Conservation (phyloP, 176 grass and related monocot genomes). For the Rhynchospora tenuis region DNA sequence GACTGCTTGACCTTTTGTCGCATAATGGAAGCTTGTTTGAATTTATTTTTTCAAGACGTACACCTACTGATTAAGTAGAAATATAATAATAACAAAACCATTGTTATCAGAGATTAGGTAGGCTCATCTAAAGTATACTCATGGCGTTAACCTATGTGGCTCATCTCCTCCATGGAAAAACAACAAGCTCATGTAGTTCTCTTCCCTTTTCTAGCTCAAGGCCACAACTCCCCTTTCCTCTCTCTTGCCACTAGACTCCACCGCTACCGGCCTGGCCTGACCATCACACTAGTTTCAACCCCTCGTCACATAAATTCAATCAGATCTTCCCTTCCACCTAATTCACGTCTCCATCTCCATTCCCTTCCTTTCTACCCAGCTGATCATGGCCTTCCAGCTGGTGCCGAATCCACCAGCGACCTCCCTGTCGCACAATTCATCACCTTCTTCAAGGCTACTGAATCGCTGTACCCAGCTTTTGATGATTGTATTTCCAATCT, state of each 20-base stretch:
- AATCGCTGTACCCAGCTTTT: constrained; percentile 50
- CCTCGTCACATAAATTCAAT: not conserved
- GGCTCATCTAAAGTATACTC: too few relatives aligned
- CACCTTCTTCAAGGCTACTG: constrained; percentile 37
- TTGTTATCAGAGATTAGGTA: too few relatives aligned
- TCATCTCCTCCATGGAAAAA: not conserved
- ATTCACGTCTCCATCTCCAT: constrained; percentile 26
- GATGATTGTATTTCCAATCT: constrained; percentile 32
- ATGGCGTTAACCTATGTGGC: too few relatives aligned
- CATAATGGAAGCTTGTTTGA: too few relatives aligned
- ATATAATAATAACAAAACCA: too few relatives aligned
- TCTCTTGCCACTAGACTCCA: not conserved
- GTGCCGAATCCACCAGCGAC: constrained; percentile 29
- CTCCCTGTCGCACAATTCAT: constrained; percentile 50
- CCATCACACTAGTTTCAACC: not conserved
- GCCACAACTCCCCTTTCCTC: not conserved
- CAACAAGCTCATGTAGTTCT: not conserved
- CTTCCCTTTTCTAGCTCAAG: not conserved
- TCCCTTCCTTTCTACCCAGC: constrained; percentile 40
- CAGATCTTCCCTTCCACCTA: not conserved
- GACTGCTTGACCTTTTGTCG: too few relatives aligned
- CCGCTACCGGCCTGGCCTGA: not conserved
- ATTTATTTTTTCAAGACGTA: too few relatives aligned
- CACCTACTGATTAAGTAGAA: too few relatives aligned
- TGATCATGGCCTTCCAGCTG: constrained; percentile 42